Conservation (phyloP, 73 alveolate genomes). For the Tetrahymena borealis region DNA sequence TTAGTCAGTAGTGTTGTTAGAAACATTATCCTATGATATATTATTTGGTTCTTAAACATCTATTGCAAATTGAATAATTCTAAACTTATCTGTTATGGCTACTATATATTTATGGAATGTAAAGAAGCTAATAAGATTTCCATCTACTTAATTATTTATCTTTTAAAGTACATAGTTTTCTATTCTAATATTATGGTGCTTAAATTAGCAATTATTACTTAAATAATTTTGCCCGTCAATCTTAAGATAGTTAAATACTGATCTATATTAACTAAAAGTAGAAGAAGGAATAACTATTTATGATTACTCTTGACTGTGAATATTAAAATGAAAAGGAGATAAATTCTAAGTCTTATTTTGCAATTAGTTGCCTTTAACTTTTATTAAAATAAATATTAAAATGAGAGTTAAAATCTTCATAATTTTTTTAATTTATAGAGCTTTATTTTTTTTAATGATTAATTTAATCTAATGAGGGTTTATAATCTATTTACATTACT, state of each 20-base stretch:
- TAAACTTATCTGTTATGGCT: neutral
- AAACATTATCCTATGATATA: neutral
- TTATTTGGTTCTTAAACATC: neutral
- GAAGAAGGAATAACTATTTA: neutral
- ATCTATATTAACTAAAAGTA: neutral
- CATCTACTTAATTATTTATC: neutral
- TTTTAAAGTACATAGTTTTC: neutral
- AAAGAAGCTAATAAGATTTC: neutral
- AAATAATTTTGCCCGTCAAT: neutral
- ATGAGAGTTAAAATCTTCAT: neutral
- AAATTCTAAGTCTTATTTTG: neutral
- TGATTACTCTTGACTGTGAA: neutral
- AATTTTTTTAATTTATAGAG: neutral
- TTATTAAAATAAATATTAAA: neutral
- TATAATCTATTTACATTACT: no score
- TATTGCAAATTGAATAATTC: neutral
- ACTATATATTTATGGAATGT: neutral
- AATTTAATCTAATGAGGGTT: no score
- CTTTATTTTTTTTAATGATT: no score
- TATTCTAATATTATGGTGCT: neutral
- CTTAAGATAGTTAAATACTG: neutral
- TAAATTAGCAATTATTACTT: neutral
- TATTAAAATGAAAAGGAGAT: neutral
- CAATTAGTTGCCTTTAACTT: neutral
- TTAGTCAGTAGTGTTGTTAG: neutral